Conservation (phyloP, 2,329 filamentous ascomycete species). For the Colletotrichum siamense region DNA sequence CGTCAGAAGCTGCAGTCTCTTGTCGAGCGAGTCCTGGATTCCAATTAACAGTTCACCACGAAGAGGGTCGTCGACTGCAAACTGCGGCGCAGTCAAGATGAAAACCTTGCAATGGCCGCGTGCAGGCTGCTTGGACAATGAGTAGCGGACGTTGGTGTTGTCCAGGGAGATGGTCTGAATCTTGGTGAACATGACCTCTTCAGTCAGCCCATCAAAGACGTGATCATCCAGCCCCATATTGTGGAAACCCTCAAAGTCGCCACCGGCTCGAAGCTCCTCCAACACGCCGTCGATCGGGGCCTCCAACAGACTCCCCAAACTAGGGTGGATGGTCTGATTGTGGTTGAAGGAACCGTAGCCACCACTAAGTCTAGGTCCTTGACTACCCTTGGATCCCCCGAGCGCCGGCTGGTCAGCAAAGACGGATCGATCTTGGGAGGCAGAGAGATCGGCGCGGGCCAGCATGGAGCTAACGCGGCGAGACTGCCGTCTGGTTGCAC, state of each 20-base stretch:
- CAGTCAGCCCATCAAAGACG: conserved; percentile 72
- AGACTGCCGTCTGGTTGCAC: conserved; percentile 63
- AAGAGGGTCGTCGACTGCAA: conserved; percentile 57
- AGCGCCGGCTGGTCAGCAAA: conserved; percentile 71
- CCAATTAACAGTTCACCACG: conserved; percentile 67
- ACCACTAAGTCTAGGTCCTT: conserved; percentile 67
- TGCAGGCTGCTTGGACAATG: conserved; percentile 57
- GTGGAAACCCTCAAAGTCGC: conserved; percentile 71
- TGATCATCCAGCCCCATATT: conserved; percentile 76
- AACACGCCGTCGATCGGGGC: conserved; percentile 72
- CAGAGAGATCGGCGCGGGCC: conserved; percentile 84
- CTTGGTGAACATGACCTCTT: conserved; percentile 75
- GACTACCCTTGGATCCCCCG: conserved; percentile 63
- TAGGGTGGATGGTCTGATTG: conserved; percentile 52
- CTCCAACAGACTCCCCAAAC: conserved; percentile 68
- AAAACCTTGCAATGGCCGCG: conserved; percentile 67
- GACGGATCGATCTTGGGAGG: conserved; percentile 80
- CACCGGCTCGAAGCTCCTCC: conserved; percentile 68
- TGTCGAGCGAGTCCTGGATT: conserved; percentile 72
- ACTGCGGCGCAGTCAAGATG: conserved; percentile 66
- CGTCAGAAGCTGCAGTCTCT: conserved; percentile 70
- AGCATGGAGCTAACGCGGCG: conserved; percentile 91
- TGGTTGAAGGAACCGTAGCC: conserved; percentile 46
- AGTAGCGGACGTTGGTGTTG: conserved; percentile 66
- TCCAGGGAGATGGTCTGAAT: conserved; percentile 72